phyloP scores from a whole-genome alignment of 176 grass and related monocot genomes.

The Urochloa ruziziensis region DNA sequence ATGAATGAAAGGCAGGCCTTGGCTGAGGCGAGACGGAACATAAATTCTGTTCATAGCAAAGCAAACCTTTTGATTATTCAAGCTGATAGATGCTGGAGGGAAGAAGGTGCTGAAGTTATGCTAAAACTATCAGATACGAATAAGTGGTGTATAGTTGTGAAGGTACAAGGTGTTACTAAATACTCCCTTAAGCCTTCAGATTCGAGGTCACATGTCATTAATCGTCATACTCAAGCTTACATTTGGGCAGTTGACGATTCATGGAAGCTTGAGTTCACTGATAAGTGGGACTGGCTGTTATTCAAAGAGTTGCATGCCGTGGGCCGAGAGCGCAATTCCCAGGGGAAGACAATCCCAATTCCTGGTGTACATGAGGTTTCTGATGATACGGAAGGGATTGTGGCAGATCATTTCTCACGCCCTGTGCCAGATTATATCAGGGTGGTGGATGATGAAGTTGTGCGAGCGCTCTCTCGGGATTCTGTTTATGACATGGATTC shows the following conservation, averaged over 20 bases:
- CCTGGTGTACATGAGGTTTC: conserved; percentile 62
- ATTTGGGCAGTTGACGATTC: conserved; percentile 80
- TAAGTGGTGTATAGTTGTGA: conserved; percentile 83
- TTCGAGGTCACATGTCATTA: conserved; percentile 60
- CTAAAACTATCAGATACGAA: conserved; percentile 60
- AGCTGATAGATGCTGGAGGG: conserved; percentile 80
- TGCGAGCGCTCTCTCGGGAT: conserved; percentile 46
- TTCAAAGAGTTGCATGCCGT: conserved; percentile 88
- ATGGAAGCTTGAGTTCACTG: conserved; percentile 82
- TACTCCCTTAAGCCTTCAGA: conserved; percentile 66
- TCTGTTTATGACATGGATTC: conserved; percentile 88
- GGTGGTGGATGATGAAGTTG: conserved; percentile 67
- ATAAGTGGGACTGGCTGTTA: conserved; percentile 88
- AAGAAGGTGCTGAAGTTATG: conserved; percentile 67
- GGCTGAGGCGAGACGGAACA: conserved; percentile 75
- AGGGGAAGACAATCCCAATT: conserved; percentile 56
- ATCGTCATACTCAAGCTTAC: conserved; percentile 85
- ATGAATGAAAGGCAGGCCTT: conserved; percentile 63
- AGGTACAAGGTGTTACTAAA: conserved; percentile 54
- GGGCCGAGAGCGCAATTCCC: conserved; percentile 61
- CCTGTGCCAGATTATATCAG: conserved; percentile 65
- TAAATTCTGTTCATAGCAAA: conserved; percentile 58
- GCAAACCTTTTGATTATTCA: conserved; percentile 69
- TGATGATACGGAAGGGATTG: conserved; percentile 32
- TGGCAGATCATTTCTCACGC: conserved; percentile 53